Evolutionary conservation across 2,329 filamentous ascomycete genomes (phyloP), one percentile per base, ranked within the genome.

Genomic region (Fusarium virguliforme): DNA sequence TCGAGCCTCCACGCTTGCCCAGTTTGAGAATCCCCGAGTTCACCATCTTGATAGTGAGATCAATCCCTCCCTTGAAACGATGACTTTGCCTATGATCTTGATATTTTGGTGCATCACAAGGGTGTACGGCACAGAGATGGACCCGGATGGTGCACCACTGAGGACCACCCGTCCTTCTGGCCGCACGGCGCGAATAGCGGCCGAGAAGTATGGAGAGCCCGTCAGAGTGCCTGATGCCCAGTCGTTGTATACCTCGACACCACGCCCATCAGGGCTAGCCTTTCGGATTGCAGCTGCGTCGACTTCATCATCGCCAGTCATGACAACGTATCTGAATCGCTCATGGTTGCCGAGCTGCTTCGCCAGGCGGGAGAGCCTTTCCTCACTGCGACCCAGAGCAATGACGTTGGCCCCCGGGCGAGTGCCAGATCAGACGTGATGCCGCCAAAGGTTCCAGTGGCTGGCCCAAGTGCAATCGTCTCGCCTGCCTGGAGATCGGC

Each of bases 201-300:
- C 50, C 30, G 50, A 54, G 50, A 54, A 37, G 32, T 54, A 54
- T 26, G 32, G 50, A 8, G 50, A 35, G 26, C 50, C n/a, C 50
- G 30, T 54, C 30, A 35, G 30, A 35, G 30, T 22, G n/a, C 32
- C 50, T 10, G 50, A 37, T 35, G 50, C 32, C 50, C 50, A 54
- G 50, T 54, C 50, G 30, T 54, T 54, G 32, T 54, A 54, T 35
- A 54, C 50, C 50, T 54, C 50, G 50, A 37, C 50, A n/a, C 50
- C 50, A n/a, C 30, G 30, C n/a, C 50, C 50, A 24, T 37, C 50
- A 22, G 50, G 50, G 15, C 15, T 54, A n/a, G 30, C 32, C 32
- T 35, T 35, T 5, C 15, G 50, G 50, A 54, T 54, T 24, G 50
- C 50, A 8, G 50, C 50, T 32, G 50, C n/a, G 50, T 54, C 50